These are phyloP conservation scores for Pleochaeta shiraiana DNA, from an alignment of 2,329 filamentous ascomycete species.

Conservation along the genomic window DNA sequence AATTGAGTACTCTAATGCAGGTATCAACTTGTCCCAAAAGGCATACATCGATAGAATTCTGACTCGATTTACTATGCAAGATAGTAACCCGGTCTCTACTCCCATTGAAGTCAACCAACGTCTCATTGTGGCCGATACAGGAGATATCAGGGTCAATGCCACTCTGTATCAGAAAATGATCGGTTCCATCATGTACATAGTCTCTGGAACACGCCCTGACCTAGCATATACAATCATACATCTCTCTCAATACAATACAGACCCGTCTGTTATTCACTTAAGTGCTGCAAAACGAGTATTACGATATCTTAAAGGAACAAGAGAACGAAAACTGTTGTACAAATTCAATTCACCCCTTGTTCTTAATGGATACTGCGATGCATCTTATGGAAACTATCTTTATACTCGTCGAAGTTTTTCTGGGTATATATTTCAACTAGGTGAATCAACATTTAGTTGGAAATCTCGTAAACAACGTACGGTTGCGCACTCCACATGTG, in stretches of 20 bases:
- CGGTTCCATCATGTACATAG: no score
- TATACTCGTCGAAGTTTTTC: background rate
- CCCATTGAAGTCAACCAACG: background rate
- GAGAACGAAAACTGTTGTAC: background rate
- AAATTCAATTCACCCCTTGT: background rate
- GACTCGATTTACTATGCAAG: background rate
- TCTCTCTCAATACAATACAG: no score
- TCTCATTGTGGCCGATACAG: background rate
- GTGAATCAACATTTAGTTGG: constrained; percentile 1
- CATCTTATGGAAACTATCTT: constrained; percentile 1
- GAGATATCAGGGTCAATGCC: background rate
- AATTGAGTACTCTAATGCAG: no score
- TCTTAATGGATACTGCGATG: constrained; percentile 3
- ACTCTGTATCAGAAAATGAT: no score
- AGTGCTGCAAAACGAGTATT: constrained; percentile 1
- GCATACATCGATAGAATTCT: background rate
- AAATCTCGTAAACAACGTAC: background rate
- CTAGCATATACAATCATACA: no score
- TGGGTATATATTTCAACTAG: constrained; percentile 3
- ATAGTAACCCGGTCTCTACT: background rate
- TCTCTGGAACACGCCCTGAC: no score
- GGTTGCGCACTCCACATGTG: constrained; percentile 1
- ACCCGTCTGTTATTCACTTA: no score
- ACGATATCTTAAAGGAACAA: constrained; percentile 2
- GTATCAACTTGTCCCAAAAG: background rate